Evolutionary conservation across 2,329 filamentous ascomycete species (phyloP).

Genomic region (Dothideomycetes sp.): DNA sequence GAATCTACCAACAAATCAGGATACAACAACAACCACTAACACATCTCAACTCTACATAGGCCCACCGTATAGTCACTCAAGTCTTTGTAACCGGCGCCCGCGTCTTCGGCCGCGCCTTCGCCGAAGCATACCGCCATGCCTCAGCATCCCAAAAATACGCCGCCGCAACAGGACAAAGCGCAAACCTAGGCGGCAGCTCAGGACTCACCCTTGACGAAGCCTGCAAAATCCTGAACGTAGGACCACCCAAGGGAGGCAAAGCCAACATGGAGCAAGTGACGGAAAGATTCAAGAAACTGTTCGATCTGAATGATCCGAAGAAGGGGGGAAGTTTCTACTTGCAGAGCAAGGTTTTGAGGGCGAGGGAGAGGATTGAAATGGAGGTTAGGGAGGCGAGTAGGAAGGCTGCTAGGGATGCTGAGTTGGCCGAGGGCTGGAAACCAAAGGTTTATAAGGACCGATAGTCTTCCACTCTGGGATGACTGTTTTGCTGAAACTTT

Average conservation of each 20-base stretch:
- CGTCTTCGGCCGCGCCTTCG: conserved; percentile 85
- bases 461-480: conserved; percentile 29
- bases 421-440: conserved; percentile 79
- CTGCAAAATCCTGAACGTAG: conserved; percentile 93
- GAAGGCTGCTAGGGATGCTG: conserved; percentile 63
- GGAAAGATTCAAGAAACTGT: conserved; percentile 85
- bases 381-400: conserved; percentile 68
- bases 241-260: conserved; percentile 70
- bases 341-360: conserved; percentile 90
- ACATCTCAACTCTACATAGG: conserved; percentile 42
- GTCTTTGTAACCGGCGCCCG: conserved; percentile 84
- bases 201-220: conserved; percentile 93
- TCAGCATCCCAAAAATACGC: conserved; percentile 47
- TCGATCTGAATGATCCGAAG: conserved; percentile 87
- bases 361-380: conserved; percentile 82
- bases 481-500: conserved; percentile 7
- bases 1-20: too few species aligned
- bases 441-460: conserved; percentile 90
- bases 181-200: conserved; percentile 52
- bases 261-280: conserved; percentile 71
- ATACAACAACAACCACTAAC: too few species aligned
- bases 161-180: conserved; percentile 19
- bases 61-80: conserved; percentile 88
- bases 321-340: conserved; percentile 97
- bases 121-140: conserved; percentile 92